These are phyloP conservation scores for Aphanomyces euteiches DNA, from an alignment of 352 stramenopile species.

Conservation along the genomic window DNA sequence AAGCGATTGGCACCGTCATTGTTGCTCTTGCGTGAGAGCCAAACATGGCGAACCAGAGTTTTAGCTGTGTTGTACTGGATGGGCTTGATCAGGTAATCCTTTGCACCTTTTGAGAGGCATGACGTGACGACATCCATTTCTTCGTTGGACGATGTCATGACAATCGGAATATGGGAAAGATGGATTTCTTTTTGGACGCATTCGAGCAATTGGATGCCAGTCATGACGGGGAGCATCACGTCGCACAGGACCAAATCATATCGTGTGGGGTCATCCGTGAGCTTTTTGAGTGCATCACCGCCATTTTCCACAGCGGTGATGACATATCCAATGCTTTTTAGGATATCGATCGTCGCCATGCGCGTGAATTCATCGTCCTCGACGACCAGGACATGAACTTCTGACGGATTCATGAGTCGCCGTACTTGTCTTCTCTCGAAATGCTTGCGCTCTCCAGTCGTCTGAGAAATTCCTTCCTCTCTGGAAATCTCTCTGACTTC, in stretches of 20 bases:
- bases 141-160: conserved; percentile 88
- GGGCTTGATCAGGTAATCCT: conserved; percentile 89
- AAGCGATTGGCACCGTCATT: conserved; percentile 8
- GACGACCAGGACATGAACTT: conserved; percentile 85
- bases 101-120: conserved; percentile 83
- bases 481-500: no score
- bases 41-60: conserved; percentile 85
- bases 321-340: conserved; percentile 80
- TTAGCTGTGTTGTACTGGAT: conserved; percentile 88
- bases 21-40: conserved; percentile 41
- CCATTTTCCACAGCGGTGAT: conserved; percentile 84
- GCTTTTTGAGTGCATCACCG: conserved; percentile 62
- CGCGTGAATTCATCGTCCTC: conserved; percentile 88
- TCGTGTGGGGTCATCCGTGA: conserved; percentile 64
- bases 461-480: no score
- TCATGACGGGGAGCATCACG: conserved; percentile 87
- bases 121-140: conserved; percentile 88
- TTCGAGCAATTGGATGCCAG: conserved; percentile 82
- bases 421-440: no score
- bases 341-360: conserved; percentile 86
- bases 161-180: conserved; percentile 80
- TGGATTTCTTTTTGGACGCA: conserved; percentile 64
- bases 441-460: no score
- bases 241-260: conserved; percentile 87
- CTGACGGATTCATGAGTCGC: conserved; percentile 67